phyloP scores from a whole-genome alignment of 495 filamentous ascomycete species.

The Trichoderma reesei region DNA sequence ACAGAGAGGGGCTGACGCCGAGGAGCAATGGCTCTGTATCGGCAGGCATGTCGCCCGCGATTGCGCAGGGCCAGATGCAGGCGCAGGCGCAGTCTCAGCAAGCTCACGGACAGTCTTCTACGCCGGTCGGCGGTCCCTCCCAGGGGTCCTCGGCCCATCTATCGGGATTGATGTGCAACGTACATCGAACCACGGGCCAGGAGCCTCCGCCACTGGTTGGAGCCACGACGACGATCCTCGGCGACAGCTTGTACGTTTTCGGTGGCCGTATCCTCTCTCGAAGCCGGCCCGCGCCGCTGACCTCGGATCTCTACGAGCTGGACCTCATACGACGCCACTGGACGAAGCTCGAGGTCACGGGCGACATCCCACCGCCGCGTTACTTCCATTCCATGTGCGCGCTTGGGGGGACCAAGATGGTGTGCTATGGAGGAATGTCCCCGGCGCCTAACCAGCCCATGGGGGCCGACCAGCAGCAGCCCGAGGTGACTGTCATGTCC shows the following conservation, averaged over 20 bases:
- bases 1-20: conserved; percentile 36
- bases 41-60: conserved; percentile 37
- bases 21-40: conserved; percentile 43
- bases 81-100: conserved; percentile 19
- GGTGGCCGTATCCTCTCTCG: conserved; percentile 81
- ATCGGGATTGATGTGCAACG: conserved; percentile 87
- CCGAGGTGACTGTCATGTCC: conserved; percentile 93
- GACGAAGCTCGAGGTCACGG: conserved; percentile 74
- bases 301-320: conserved; percentile 82
- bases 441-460: conserved; percentile 49
- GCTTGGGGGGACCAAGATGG: conserved; percentile 87
- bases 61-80: conserved; percentile 16
- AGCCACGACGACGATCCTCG: conserved; percentile 87
- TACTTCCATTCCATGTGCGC: conserved; percentile 96
- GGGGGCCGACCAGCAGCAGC: conserved; percentile 52
- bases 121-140: conserved; percentile 31
- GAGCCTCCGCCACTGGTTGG: conserved; percentile 89
- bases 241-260: conserved; percentile 93
- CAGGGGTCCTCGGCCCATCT: conserved; percentile 45
- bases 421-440: conserved; percentile 98
- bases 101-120: no score
- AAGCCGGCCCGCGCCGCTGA: conserved; percentile 66
- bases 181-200: conserved; percentile 77
- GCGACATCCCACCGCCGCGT: conserved; percentile 78
- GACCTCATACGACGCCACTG: conserved; percentile 87